Evolutionary conservation across 306 rosid species (phyloP), one percentile per base, ranked within the genome.

Genomic region (Castanea mollissima): DNA sequence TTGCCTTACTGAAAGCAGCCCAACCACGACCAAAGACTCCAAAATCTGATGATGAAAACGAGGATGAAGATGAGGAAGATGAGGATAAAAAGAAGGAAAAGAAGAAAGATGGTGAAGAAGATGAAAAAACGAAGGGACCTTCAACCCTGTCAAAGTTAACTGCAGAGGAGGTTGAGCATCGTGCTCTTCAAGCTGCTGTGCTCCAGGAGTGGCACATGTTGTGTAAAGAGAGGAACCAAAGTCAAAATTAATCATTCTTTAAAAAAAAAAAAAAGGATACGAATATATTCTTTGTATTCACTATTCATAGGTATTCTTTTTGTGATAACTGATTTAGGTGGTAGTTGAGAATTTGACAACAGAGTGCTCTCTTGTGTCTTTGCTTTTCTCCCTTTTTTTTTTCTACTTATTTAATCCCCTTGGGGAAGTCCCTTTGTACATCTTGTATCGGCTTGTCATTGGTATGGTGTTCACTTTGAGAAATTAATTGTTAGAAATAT

Each of bases 151-250:
- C 97, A 1, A 96, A 96, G 79, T 81, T 96, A 80, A 93, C 93
- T 46, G 98, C 99, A 25, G 99, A 91, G 84, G 98, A 96, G 82
- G 99, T 89, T 16, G 98, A 96, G 82, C 99, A 96, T 85, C 94
- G 92, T 57, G 97, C 99, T 74, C 99, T 96, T 87, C 99, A 96
- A 83, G 92, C 98, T 21, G 94, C 99, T 49, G 99, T 96, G 67
- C 93, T 96, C 19, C 96, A 93, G 73, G 99, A 96, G 82, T 96
- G 99, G 98, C 93, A 96, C 85, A 86, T 89, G 74, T 78, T 96
- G 76, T 90, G 93, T 82, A 96, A 96, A 86, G 99, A 93, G 96
- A 86, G 86, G 80, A 75, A 85, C 89, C 69, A 91, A 91, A 87
- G 93, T 89, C 76, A 90, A 87, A 41, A 8, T 41, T 41, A 41